A percentile compares a stretch with the other conserved stretches of the same genome.
phyloP scores from a whole-genome alignment of 1,284 basidiomycete species.

The Athelia psychrophila region DNA sequence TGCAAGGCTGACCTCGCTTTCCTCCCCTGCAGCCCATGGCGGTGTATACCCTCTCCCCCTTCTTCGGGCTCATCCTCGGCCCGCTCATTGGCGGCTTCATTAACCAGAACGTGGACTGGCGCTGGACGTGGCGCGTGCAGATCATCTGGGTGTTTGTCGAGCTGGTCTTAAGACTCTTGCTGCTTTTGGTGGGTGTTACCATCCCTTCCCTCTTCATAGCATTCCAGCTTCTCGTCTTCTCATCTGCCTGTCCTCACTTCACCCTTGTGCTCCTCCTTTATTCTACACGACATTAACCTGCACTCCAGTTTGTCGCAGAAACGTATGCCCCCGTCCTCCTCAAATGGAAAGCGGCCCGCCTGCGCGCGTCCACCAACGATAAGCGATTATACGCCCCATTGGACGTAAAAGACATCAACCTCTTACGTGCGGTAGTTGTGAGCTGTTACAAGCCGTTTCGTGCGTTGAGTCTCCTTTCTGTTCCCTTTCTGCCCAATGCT shows the following conservation, averaged over 20 bases:
- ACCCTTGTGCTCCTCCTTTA: no score
- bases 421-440: constrained; percentile 42
- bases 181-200: constrained; percentile 49
- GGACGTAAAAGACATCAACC: constrained; percentile 28
- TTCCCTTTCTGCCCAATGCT: no score
- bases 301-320: constrained; percentile 63
- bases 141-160: constrained; percentile 60
- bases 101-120: constrained; percentile 61
- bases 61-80: constrained; percentile 72
- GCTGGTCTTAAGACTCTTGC: constrained; percentile 34
- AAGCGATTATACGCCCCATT: constrained; percentile 34
- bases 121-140: constrained; percentile 76
- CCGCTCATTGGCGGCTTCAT: constrained; percentile 52
- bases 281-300: no score
- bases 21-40: constrained; percentile 58
- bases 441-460: constrained; percentile 73
- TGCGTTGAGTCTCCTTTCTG: constrained; percentile 35
- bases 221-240: no score
- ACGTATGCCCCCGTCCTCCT: constrained; percentile 70
- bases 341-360: constrained; percentile 49
- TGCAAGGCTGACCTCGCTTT: constrained; percentile 1
- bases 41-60: constrained; percentile 67
- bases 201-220: no score
- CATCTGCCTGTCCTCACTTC: background rate
- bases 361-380: constrained; percentile 41